phyloP scores from a whole-genome alignment of 2,329 filamentous ascomycete species.

The Nemania bipapillata region DNA sequence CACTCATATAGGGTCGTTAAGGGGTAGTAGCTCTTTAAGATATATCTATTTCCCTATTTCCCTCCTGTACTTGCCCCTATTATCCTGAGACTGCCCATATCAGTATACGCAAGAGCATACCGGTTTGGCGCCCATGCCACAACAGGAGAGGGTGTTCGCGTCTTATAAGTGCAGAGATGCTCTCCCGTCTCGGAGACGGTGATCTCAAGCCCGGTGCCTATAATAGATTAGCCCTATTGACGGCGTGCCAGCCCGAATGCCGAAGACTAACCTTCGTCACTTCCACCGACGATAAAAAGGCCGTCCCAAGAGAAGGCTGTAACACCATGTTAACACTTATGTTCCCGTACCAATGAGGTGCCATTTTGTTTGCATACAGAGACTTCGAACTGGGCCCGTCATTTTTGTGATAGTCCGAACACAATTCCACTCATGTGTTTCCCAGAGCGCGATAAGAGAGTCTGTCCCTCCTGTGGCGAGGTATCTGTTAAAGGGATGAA shows the following conservation, averaged over 20 bases:
- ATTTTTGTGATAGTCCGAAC: conserved; percentile 76
- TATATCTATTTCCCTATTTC: conserved; percentile 56
- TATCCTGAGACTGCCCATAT: conserved; percentile 75
- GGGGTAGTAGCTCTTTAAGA: conserved; percentile 2
- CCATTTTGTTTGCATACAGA: conserved; percentile 62
- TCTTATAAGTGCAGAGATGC: conserved; percentile 76
- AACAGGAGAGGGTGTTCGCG: conserved; percentile 69
- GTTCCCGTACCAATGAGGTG: background rate
- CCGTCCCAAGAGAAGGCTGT: conserved; percentile 81
- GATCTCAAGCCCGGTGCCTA: conserved; percentile 72
- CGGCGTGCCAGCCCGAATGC: conserved; percentile 2
- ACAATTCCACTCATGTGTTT: conserved; percentile 81
- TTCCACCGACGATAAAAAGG: conserved; percentile 77
- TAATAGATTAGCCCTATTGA: conserved; percentile 35
- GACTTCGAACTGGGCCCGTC: conserved; percentile 74
- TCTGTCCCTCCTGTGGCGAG: conserved; percentile 81
- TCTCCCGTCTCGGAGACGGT: conserved; percentile 80
- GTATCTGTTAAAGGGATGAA: conserved; percentile 76
- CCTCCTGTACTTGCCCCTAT: conserved; percentile 67
- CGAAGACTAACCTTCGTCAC: conserved; percentile 70
- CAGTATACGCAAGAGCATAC: conserved; percentile 79
- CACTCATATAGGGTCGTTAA: conserved; percentile 13
- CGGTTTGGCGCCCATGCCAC: conserved; percentile 80
- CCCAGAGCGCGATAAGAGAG: conserved; percentile 79
- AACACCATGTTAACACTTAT: conserved; percentile 42